Percentiles rank a stretch among this genome's conserved stretches.
phyloP scores from a whole-genome alignment of 2,329 filamentous ascomycete species.

The Amylocarpus encephaloides region DNA sequence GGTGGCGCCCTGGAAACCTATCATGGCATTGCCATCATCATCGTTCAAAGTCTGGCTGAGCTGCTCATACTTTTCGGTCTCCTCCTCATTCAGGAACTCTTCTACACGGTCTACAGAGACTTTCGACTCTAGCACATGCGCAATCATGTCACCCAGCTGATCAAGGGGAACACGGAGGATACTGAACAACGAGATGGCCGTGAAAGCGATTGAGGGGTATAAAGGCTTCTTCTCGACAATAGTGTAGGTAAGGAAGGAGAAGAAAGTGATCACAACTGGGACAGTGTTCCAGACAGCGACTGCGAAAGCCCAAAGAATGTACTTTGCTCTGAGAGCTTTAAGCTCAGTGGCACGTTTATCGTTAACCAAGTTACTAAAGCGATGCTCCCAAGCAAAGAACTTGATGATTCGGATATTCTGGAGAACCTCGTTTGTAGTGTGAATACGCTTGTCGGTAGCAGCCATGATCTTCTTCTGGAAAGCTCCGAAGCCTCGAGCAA shows the following conservation, averaged over 20 bases:
- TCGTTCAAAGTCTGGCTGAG: conserved; percentile 64
- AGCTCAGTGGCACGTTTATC: conserved; percentile 81
- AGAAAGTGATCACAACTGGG: conserved; percentile 90
- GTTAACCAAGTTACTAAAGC: conserved; percentile 78
- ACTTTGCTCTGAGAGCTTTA: conserved; percentile 69
- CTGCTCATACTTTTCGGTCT: conserved; percentile 92
- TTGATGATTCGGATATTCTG: conserved; percentile 99
- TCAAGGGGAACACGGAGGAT: conserved; percentile 89
- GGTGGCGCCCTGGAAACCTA: conserved; percentile 78
- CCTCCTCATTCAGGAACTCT: conserved; percentile 85
- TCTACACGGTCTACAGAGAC: conserved; percentile 96
- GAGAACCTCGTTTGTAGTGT: conserved; percentile 92
- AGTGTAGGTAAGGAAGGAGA: conserved; percentile 92
- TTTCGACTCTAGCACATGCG: conserved; percentile 94
- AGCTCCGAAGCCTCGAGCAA: conserved; percentile 76
- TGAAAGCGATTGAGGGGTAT: conserved; percentile 90
- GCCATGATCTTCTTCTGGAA: conserved; percentile 89
- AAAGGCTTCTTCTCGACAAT: conserved; percentile 82
- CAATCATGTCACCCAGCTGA: conserved; percentile 96
- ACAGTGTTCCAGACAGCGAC: conserved; percentile 96
- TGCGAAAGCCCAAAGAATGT: conserved; percentile 84
- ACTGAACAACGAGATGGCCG: conserved; percentile 91
- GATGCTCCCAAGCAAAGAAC: conserved; percentile 96
- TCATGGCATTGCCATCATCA: conserved; percentile 62
- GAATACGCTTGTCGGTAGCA: conserved; percentile 91